These are phyloP conservation scores for Pneumocystis canis DNA, from an alignment of 1,139 yeast genomes.

Conservation along the genomic window DNA sequence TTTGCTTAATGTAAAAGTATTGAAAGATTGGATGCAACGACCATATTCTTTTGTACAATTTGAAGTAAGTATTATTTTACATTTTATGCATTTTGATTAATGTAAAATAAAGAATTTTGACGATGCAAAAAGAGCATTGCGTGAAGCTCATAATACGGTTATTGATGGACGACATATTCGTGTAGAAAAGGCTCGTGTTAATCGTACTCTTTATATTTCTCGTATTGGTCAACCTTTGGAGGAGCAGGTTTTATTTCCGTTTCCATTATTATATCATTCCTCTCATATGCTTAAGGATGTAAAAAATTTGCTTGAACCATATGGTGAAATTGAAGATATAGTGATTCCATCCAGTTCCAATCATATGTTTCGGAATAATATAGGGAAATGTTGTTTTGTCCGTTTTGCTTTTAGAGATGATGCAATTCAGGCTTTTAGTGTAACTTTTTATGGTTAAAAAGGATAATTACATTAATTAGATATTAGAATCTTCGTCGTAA, in stretches of 20 bases:
- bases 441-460: not conserved
- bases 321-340: slow-evolving; percentile 64
- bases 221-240: not conserved
- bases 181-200: slow-evolving; percentile 82
- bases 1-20: slow-evolving; percentile 47
- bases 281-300: slow-evolving; percentile 22
- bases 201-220: slow-evolving; percentile 52
- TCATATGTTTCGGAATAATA: slow-evolving; percentile 17
- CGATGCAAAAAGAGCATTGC: slow-evolving; percentile 56
- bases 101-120: slow-evolving; percentile 35
- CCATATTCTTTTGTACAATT: slow-evolving; percentile 93
- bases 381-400: slow-evolving; percentile 47
- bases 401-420: slow-evolving; percentile 77
- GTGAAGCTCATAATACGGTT: slow-evolving; percentile 50
- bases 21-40: slow-evolving; percentile 64
- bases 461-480: slow-evolving; percentile 28
- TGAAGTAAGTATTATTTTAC: slow-evolving; percentile 4
- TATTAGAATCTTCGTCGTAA: slow-evolving; percentile 23
- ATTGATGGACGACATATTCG: slow-evolving; percentile 64
- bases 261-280: slow-evolving; percentile 4
- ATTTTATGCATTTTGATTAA: not conserved
- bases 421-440: slow-evolving; percentile 73
- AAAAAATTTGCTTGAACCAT: slow-evolving; percentile 31
- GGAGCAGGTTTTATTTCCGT: not conserved
- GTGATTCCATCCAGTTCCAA: slow-evolving; percentile 24